Evolutionary conservation across 805 yeast species (phyloP).

Genomic region (Hanseniaspora pseudoguilliermondii): DNA sequence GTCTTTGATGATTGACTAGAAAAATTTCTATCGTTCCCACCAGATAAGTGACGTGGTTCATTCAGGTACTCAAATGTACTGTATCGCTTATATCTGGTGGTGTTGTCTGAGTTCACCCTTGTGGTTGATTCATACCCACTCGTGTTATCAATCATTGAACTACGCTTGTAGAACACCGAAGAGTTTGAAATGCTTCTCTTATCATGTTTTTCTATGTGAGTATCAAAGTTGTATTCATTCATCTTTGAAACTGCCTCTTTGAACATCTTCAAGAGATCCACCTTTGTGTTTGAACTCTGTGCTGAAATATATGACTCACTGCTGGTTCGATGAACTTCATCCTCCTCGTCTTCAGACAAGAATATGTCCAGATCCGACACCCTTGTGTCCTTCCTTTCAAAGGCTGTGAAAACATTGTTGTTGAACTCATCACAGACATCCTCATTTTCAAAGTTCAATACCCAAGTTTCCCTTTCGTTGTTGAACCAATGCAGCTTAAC

Average conservation of each 20-base stretch:
- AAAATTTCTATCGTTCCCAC: neutral
- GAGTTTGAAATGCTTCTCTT: neutral
- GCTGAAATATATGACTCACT: neutral
- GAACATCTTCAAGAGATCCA: constrained; percentile 3
- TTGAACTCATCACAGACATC: neutral
- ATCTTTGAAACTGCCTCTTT: constrained; percentile 9
- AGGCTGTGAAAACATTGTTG: neutral
- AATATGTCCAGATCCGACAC: neutral
- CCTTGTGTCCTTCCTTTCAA: neutral
- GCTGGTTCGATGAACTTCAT: neutral
- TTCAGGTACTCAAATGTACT: constrained; percentile 1
- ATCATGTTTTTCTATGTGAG: neutral
- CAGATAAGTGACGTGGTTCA: neutral
- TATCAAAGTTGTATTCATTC: constrained; percentile 1
- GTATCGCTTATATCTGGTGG: constrained; percentile 4
- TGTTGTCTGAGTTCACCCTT: constrained; percentile 7
- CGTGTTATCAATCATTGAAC: neutral
- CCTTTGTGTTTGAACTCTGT: neutral
- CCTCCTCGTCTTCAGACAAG: constrained; percentile 3
- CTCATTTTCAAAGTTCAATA: neutral
- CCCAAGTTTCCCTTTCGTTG: constrained; percentile 39
- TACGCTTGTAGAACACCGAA: constrained; percentile 1
- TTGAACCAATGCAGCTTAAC: constrained; percentile 10
- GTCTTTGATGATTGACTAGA: neutral
- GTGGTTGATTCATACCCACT: neutral